Conservation (phyloP, 176 grass and related monocot genomes). For the Oryza glaberrima region DNA sequence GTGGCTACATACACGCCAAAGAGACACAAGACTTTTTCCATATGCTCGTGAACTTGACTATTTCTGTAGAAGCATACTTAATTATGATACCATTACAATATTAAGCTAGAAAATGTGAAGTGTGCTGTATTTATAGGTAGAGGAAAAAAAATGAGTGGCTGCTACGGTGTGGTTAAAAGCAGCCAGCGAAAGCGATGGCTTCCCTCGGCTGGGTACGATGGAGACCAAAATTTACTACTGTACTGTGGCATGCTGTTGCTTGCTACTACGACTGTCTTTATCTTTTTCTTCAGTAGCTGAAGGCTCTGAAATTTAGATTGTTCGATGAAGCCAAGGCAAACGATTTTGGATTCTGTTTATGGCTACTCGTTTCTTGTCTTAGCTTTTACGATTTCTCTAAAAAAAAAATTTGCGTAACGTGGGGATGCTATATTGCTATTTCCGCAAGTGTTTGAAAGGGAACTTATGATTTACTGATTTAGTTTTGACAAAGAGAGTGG, state of each 20-base stretch:
- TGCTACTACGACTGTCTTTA: background rate
- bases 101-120: background rate
- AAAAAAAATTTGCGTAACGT: background rate
- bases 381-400: background rate
- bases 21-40: conserved; percentile 6
- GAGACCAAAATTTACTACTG: background rate
- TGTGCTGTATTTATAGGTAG: background rate
- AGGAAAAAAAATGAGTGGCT: conserved; percentile 37
- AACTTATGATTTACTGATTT: background rate
- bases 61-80: background rate
- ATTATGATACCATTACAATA: background rate
- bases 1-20: conserved; percentile 2
- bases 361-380: background rate
- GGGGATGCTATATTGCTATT: background rate
- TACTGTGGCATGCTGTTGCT: background rate
- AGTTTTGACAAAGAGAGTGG: no score
- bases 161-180: conserved; percentile 28
- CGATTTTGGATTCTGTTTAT: background rate
- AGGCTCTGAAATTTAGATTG: background rate
- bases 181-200: conserved; percentile 28
- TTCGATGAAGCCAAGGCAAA: conserved; percentile 10
- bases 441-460: background rate
- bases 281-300: background rate
- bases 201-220: background rate
- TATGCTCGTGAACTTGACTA: conserved; percentile 31